Base-by-base conservation (phyloP, 176 grass and related monocot genomes). In the Tillandsia leiboldiana region DNA sequence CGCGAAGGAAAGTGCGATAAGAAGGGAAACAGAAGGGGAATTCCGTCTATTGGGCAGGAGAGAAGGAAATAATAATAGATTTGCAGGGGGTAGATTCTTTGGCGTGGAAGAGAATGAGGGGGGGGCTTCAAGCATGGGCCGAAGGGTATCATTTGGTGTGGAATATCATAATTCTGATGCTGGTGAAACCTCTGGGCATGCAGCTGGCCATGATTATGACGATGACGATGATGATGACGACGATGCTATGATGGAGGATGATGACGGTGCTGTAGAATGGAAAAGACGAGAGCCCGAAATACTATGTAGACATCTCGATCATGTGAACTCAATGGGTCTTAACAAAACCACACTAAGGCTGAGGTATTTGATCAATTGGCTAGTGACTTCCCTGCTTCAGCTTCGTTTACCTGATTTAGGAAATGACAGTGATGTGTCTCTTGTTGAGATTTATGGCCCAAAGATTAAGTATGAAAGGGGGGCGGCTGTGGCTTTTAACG, bases 391-490 rank as follows among this genome's bases (percentile, higher is more conserved):
- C 15, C 78, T 99, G 52, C 71, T 99, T 29, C 94, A 99, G 76
- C 84, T 99, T 59, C 78, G 80, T 20, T 82, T 99, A 80, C 82
- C 81, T 51, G 84, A 87, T 86, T 85, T 84, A 69, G 84, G 87
- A 29, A 87, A 83, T 69, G 87, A 76, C 15, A 84, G 87, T 28
- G 84, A 80, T 54, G 70, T 70, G 24, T 62, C 77, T 54, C 86
- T 99, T 72, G 87, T 99, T 69, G 84, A 86, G 52, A 93, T 99
- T 70, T 93, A 93, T 78, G 94, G 94, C 63, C 94, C 94, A 3
- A 99, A 99, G 72, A 99, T 99, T 71, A 99, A 88, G 77, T 99
- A 99, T 73, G 94, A 99, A 77, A 83, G 94, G 50, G 94, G 94
- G 79, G 89, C 94, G 78, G 94, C 94, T 64, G 89, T 99, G 65